These are phyloP conservation scores for Trichosanthes truncata DNA, from an alignment of 306 rosid species.

Conservation along the genomic window DNA sequence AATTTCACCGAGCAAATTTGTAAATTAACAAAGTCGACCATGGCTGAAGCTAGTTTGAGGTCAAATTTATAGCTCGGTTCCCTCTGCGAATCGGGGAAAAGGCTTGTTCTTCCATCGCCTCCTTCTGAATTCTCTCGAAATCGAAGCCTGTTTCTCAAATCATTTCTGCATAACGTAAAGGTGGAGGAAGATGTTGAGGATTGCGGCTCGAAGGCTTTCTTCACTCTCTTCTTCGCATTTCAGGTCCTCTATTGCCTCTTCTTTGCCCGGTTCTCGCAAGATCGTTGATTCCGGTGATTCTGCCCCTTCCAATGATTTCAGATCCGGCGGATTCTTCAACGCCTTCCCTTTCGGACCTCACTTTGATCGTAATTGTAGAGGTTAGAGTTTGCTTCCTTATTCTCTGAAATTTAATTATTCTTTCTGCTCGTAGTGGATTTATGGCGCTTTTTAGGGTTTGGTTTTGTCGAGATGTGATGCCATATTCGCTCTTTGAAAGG, in stretches of 20 bases:
- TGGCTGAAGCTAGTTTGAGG: neutral
- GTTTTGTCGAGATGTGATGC: neutral
- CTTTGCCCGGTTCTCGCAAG: slow-evolving; percentile 19
- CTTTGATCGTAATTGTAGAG: slow-evolving; percentile 21
- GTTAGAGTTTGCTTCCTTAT: slow-evolving; percentile 9
- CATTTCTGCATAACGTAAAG: neutral
- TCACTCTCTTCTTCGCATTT: slow-evolving; percentile 24
- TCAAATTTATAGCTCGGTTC: neutral
- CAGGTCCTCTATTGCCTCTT: slow-evolving; percentile 18
- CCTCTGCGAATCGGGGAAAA: neutral
- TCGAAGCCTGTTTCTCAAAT: neutral
- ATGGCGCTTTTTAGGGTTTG: neutral
- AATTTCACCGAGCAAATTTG: neutral
- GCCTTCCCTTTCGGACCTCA: neutral
- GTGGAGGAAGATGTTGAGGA: slow-evolving; percentile 27
- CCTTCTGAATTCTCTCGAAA: neutral
- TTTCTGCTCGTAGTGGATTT: neutral
- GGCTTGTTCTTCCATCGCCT: neutral
- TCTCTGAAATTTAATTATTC: neutral
- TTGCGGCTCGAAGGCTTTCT: slow-evolving; percentile 36
- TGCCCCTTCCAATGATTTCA: slow-evolving; percentile 9
- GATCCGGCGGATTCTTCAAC: slow-evolving; percentile 18
- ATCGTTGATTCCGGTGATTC: slow-evolving; percentile 16
- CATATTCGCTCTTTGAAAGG: neutral
- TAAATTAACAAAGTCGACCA: neutral